Conservation (phyloP, 495 filamentous ascomycete species). For the Penicillium canescens region DNA sequence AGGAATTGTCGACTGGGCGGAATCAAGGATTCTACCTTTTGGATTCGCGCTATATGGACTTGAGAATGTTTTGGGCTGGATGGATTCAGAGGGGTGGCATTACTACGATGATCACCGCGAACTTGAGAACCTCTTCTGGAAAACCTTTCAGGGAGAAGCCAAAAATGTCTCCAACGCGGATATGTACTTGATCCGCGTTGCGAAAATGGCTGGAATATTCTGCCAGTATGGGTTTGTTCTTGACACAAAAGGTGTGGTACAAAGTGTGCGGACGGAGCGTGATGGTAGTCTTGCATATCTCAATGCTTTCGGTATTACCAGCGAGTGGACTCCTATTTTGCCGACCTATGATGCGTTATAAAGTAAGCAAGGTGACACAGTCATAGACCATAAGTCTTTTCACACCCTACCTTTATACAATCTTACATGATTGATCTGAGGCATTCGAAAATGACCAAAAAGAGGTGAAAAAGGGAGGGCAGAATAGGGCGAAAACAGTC, state of each 20-base stretch:
- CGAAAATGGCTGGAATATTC: conserved; percentile 20
- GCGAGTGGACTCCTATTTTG: conserved; percentile 4
- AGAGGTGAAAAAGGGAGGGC: too few species aligned
- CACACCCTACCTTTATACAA: too few species aligned
- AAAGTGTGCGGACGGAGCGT: conserved; percentile 12
- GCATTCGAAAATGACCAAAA: too few species aligned
- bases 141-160: conserved; percentile 18
- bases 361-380: not conserved
- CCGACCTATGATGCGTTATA: conserved; percentile 3
- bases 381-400: too few species aligned
- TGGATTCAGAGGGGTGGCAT: conserved; percentile 33
- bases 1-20: conserved; percentile 48
- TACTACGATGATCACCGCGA: conserved; percentile 25
- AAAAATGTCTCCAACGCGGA: conserved; percentile 17
- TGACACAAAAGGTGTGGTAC: conserved; percentile 13
- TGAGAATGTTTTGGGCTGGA: conserved; percentile 39
- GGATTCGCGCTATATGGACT: conserved; percentile 44
- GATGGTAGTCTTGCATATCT: conserved; percentile 17
- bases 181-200: conserved; percentile 12
- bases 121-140: conserved; percentile 27
- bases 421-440: too few species aligned
- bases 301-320: conserved; percentile 19
- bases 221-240: conserved; percentile 20
- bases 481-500: too few species aligned
- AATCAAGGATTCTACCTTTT: conserved; percentile 44